Conservation (phyloP, 148 eudicot species). For the Mesembryanthemum crystallinum region DNA sequence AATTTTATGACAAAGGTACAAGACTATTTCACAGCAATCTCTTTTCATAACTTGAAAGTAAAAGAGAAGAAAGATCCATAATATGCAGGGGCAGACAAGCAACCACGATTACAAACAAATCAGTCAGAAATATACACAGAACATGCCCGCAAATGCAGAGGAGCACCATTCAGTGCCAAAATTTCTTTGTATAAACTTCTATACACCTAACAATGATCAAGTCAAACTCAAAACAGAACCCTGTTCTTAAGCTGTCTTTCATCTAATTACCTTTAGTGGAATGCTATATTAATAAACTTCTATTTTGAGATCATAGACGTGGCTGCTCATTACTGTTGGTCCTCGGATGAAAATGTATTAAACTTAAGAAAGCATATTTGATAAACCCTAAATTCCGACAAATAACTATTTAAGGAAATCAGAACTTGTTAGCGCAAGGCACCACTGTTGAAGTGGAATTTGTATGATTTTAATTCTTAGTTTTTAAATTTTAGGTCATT, state of each 20-base stretch:
- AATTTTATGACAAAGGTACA: background rate
- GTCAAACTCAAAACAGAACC: background rate
- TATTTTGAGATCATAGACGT: no score
- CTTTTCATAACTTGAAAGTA: no score
- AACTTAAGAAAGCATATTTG: background rate
- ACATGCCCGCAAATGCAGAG: background rate
- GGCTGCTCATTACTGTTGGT: background rate
- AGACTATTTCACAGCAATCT: background rate
- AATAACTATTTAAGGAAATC: background rate
- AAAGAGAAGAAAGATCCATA: no score
- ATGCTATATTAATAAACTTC: background rate
- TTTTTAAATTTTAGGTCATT: background rate
- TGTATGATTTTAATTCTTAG: background rate
- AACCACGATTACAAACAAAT: no score
- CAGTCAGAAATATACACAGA: background rate
- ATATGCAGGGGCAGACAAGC: no score
- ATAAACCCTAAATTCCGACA: background rate
- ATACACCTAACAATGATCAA: background rate
- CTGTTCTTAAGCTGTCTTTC: background rate
- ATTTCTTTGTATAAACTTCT: background rate
- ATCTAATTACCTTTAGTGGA: background rate
- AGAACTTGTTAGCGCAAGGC: background rate
- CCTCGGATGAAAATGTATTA: background rate
- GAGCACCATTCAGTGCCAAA: no score
- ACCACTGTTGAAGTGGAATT: background rate